A percentile compares a stretch with the other conserved stretches of the same genome.
Evolutionary conservation across 2,329 filamentous ascomycete genomes (phyloP).

Genomic region (Colletotrichum sp.): DNA sequence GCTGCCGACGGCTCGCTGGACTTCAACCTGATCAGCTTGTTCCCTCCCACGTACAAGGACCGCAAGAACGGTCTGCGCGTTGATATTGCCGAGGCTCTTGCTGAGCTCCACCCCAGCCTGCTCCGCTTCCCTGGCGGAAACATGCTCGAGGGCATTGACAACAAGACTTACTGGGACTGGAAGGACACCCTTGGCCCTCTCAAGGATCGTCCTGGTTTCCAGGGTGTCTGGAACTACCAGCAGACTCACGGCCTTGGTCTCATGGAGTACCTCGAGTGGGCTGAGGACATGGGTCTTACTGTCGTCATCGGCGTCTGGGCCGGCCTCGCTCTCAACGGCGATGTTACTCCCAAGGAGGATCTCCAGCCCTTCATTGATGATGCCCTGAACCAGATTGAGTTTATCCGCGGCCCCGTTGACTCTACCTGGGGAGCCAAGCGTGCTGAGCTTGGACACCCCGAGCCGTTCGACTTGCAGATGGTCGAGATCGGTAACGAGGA

Average conservation of each 20-base stretch:
- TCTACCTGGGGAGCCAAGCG: constrained; percentile 64
- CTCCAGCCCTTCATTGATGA: constrained; percentile 63
- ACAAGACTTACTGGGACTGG: constrained; percentile 54
- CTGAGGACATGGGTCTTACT: constrained; percentile 64
- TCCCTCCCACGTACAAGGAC: constrained; percentile 65
- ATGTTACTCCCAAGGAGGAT: constrained; percentile 54
- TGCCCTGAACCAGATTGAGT: constrained; percentile 68
- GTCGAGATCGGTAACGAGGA: constrained; percentile 76
- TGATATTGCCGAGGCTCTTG: constrained; percentile 60
- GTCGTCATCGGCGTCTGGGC: constrained; percentile 64
- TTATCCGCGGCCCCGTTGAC: constrained; percentile 58
- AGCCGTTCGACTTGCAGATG: constrained; percentile 65
- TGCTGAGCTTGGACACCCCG: constrained; percentile 63
- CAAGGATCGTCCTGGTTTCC: constrained; percentile 58
- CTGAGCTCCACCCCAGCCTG: constrained; percentile 57
- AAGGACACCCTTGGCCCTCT: constrained; percentile 60
- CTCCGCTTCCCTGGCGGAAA: constrained; percentile 71
- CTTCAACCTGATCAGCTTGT: constrained; percentile 64
- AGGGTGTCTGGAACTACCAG: constrained; percentile 63
- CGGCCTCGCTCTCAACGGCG: constrained; percentile 60
- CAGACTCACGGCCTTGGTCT: constrained; percentile 68
- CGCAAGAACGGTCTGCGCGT: constrained; percentile 62
- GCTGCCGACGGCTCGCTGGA: constrained; percentile 49
- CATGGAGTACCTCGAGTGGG: constrained; percentile 66
- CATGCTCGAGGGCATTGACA: constrained; percentile 57